Conservation (phyloP, 768 basidiomycete genomes). For the Gelatoporia subvermispora region DNA sequence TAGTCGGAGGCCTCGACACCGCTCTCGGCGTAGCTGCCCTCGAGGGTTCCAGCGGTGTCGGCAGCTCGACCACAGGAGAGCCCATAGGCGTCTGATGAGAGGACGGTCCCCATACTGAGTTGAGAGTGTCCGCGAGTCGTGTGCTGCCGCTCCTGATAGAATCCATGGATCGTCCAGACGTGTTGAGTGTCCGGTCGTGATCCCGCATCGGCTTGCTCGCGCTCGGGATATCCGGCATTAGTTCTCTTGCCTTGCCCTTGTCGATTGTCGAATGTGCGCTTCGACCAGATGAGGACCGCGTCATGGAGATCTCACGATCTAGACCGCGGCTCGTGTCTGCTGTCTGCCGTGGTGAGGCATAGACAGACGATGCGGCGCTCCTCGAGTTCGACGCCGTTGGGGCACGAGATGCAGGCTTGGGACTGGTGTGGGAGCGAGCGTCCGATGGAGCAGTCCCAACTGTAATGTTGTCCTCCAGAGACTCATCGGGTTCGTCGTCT, state of each 20-base stretch:
- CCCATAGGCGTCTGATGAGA: conserved; percentile 7
- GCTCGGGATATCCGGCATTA: conserved; percentile 14
- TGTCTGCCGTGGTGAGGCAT: conserved; percentile 22
- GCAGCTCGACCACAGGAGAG: conserved; percentile 3
- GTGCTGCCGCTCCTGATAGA: conserved; percentile 28
- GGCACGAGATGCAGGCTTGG: conserved; percentile 49
- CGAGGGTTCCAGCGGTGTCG: not conserved
- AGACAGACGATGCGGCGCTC: conserved; percentile 21
- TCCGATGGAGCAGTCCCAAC: conserved; percentile 33
- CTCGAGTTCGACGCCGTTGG: conserved; percentile 25
- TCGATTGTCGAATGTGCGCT: conserved; percentile 8
- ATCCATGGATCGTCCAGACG: conserved; percentile 28
- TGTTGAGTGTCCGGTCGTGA: conserved; percentile 28
- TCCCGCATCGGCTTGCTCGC: conserved; percentile 27
- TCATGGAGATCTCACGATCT: conserved; percentile 9
- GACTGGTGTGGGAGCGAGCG: conserved; percentile 38
- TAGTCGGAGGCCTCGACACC: not conserved
- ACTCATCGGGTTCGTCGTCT: conserved; percentile 64
- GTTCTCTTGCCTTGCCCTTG: conserved; percentile 24
- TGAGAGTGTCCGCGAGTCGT: conserved; percentile 39
- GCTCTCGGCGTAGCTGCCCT: not conserved
- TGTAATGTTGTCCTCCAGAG: conserved; percentile 58
- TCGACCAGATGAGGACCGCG: conserved; percentile 13
- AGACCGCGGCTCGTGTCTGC: conserved; percentile 6
- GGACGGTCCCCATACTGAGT: conserved; percentile 42